Evolutionary conservation across 2,329 filamentous ascomycete genomes (phyloP), one percentile per base, ranked within the genome.

Genomic region (Apiospora marii): DNA sequence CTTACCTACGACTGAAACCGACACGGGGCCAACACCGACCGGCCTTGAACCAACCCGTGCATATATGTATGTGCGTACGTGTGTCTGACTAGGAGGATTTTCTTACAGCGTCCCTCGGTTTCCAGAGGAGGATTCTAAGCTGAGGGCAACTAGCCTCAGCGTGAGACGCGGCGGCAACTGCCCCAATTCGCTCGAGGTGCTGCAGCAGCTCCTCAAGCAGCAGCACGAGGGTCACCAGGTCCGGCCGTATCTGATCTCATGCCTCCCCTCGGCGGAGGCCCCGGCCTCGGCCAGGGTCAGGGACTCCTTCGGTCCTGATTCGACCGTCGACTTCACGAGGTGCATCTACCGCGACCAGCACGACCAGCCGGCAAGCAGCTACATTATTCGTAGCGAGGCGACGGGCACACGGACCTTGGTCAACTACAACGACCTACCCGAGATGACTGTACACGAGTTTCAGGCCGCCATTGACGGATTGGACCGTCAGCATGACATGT

Each of bases 121-220:
- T 79, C 92, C 92, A 1, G 81, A 82, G 8, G 92, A 95, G 82
- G 93, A 95, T 83, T 87, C 90, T 68, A 95, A 95, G 81, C 85
- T 93, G 53, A 91, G 92, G 44, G 92, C 93, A 24, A 88, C 88
- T 2, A 85, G 79, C 34, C 80, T 92, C 71, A 82, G 84, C 48
- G 86, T 87, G 61, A 89, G 92, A 43, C 88, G 92, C 37, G 93
- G 93, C 70, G 93, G 93, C 44, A 95, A 95, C 80, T 91, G 91
- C 74, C 88, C 91, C 34, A 95, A 95, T 79, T 89, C 89, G 4
- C 87, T 94, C 46, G 88, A 94, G 79, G 92, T 95, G 12, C 83
- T 95, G 37, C 86, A 90, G 74, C 91, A 94, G 79, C 85, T 93
- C 24, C 77, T 90, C 19, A 13, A 44, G 41, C 53, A 51, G 71